Evolutionary conservation across 2,329 filamentous ascomycete species (phyloP), one percentile per base, ranked within the genome.

Genomic region (Stagonosporopsis rhizophila): DNA sequence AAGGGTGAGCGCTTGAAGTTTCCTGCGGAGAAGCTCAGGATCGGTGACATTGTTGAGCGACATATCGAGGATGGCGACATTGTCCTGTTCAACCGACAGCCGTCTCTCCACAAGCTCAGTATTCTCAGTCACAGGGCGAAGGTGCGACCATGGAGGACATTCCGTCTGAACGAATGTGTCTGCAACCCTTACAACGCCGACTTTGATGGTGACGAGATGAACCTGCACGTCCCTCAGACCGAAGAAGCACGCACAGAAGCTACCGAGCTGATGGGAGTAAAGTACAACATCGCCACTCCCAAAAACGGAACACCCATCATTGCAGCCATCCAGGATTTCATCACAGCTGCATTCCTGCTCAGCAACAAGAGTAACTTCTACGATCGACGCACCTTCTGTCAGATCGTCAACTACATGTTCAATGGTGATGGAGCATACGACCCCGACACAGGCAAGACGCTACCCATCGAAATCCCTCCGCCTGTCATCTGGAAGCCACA

Each of bases 181-280:
- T 99, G 95, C 78, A 93, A 90, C 59, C 95, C 95, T 3, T 99
- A 99, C 82, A 99, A 99, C 68, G 95, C 95, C 52, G 95, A 99
- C 85, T 99, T 99, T 66, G 95, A 99, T 69, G 95, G 95, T 58
- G 95, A 99, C 68, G 95, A 99, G 77, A 99, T 99, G 95, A 99
- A 99, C 68, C 79, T 99, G 44, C 95, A 99, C 77, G 93, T 99
- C 15, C 95, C 95, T 2, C 95, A 99, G 74, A 98, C 95, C 0
- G 95, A 99, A 79, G 95, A 99, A 77, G 94, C 95, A 11, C 86
- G 95, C 54, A 91, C 94, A 2, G 95, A 99, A 77, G 95, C 95
- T 0, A 96, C 96, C 69, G 92, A 94, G 65, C 80, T 99, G 44
- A 99, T 99, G 95, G 95, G 95, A 38, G 93, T 99, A 52, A 96